A percentile compares a stretch with the other conserved stretches of the same genome.
Evolutionary conservation across 495 filamentous ascomycete genomes (phyloP).

Genomic region (Durotheca rogersii): DNA sequence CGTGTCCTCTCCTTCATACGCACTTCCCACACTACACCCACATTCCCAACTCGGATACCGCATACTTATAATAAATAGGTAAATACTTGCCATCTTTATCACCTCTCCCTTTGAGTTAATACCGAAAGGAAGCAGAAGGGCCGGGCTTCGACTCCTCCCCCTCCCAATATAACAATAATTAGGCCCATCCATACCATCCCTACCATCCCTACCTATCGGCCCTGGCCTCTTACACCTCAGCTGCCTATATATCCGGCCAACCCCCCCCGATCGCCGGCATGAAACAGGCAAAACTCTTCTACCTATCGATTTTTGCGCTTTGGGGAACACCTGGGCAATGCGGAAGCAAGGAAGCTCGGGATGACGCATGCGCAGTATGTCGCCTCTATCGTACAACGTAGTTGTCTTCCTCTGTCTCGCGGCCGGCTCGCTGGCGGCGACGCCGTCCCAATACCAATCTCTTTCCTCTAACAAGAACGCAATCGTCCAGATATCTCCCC

Average conservation of each 20-base stretch:
- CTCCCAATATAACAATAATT: conserved; percentile 27
- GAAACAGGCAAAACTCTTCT: conserved; percentile 69
- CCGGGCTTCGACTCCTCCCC: conserved; percentile 21
- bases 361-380: conserved; percentile 52
- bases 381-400: conserved; percentile 26
- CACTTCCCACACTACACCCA: too few species aligned
- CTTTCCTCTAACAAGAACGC: conserved; percentile 41
- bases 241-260: conserved; percentile 23
- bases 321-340: conserved; percentile 55
- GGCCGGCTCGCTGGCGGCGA: conserved; percentile 24
- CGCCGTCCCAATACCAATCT: conserved; percentile 25
- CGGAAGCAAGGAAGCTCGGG: conserved; percentile 37
- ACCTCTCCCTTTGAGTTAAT: conserved; percentile 16
- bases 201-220: neutral
- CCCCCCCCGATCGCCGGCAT: conserved; percentile 51
- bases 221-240: too few species aligned
- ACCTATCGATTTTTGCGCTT: conserved; percentile 74
- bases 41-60: too few species aligned
- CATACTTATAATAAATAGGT: too few species aligned
- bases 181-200: conserved; percentile 7
- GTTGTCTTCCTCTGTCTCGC: conserved; percentile 25
- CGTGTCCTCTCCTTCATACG: conserved; percentile 7
- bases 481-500: conserved; percentile 52
- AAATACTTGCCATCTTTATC: conserved; percentile 11
- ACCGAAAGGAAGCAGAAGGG: conserved; percentile 17